Percentiles rank a stretch among this genome's conserved stretches.
phyloP scores from a whole-genome alignment of 78 protist species.

The Creolimax fragrantissima region DNA sequence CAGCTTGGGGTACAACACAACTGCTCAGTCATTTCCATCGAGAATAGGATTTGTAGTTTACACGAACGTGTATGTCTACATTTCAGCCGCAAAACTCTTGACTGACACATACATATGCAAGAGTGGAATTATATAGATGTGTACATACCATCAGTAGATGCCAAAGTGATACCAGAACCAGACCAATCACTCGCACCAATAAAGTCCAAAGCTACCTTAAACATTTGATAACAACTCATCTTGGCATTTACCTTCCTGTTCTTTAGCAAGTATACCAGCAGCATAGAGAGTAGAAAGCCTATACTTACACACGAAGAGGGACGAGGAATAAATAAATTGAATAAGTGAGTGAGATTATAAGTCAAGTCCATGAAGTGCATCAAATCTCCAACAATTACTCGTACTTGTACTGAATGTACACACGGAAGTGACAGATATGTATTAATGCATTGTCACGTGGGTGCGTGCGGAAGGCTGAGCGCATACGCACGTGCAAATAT shows the following conservation, averaged over 20 bases:
- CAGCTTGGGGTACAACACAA: too few species aligned
- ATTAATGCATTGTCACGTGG: neutral
- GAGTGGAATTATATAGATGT: too few species aligned
- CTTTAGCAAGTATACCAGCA: neutral
- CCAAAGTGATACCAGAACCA: neutral
- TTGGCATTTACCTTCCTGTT: neutral
- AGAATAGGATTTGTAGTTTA: too few species aligned
- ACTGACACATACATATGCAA: too few species aligned
- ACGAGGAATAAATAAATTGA: neutral
- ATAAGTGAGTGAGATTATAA: neutral
- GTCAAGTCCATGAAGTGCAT: neutral
- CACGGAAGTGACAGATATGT: neutral
- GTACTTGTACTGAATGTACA: neutral
- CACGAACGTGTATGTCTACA: too few species aligned
- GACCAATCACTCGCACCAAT: neutral
- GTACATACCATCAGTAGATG: too few species aligned
- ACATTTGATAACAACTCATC: constrained; percentile 11
- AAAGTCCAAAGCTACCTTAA: neutral
- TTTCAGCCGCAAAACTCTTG: too few species aligned
- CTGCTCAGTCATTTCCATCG: too few species aligned
- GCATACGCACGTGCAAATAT: neutral
- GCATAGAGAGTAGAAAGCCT: neutral
- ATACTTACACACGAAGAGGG: neutral
- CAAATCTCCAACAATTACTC: neutral
- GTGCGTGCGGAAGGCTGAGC: neutral